phyloP scores from a whole-genome alignment of 1,284 basidiomycete species.

The Flammula alnicola region DNA sequence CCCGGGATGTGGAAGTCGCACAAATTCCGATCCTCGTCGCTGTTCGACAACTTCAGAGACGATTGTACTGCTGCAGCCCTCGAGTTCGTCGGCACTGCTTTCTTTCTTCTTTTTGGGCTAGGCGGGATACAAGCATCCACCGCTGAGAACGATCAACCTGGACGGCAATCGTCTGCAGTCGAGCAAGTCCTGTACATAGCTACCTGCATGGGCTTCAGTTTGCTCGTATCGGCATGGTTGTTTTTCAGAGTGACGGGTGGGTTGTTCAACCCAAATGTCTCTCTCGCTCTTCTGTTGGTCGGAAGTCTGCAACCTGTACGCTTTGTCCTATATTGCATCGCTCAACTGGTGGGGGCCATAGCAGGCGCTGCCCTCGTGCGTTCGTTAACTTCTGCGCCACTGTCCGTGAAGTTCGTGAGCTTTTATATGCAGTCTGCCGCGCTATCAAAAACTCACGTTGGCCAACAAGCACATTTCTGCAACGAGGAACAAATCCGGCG shows the following conservation, averaged over 20 bases:
- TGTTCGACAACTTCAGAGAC: slow-evolving; percentile 31
- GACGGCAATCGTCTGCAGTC: slow-evolving; percentile 37
- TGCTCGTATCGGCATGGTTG: slow-evolving; percentile 73
- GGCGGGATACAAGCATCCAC: too few relatives aligned
- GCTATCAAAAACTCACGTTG: too few relatives aligned
- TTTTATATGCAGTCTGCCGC: too few relatives aligned
- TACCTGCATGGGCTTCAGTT: slow-evolving; percentile 65
- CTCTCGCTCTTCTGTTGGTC: slow-evolving; percentile 61
- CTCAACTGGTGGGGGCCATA: slow-evolving; percentile 69
- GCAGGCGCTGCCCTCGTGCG: slow-evolving; percentile 62
- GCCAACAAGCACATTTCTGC: slow-evolving; percentile 47
- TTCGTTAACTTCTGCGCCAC: slow-evolving; percentile 62
- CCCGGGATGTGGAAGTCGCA: too few relatives aligned
- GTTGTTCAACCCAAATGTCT: slow-evolving; percentile 74
- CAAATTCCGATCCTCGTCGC: too few relatives aligned
- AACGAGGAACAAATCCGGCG: slow-evolving; percentile 47
- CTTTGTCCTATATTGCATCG: slow-evolving; percentile 64
- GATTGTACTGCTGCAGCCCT: slow-evolving; percentile 53
- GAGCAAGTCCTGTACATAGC: slow-evolving; percentile 62
- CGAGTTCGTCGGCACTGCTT: slow-evolving; percentile 60
- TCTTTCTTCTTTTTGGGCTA: slow-evolving; percentile 67
- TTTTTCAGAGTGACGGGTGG: slow-evolving; percentile 78
- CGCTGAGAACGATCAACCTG: slow-evolving; percentile 43
- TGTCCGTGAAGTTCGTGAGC: slow-evolving; percentile 63
- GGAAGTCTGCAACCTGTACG: slow-evolving; percentile 65